Percentiles rank a stretch among this genome's conserved stretches.
These are phyloP conservation scores for Verticillium klebahnii DNA, from an alignment of 2,329 filamentous ascomycete species.

Conservation along the genomic window DNA sequence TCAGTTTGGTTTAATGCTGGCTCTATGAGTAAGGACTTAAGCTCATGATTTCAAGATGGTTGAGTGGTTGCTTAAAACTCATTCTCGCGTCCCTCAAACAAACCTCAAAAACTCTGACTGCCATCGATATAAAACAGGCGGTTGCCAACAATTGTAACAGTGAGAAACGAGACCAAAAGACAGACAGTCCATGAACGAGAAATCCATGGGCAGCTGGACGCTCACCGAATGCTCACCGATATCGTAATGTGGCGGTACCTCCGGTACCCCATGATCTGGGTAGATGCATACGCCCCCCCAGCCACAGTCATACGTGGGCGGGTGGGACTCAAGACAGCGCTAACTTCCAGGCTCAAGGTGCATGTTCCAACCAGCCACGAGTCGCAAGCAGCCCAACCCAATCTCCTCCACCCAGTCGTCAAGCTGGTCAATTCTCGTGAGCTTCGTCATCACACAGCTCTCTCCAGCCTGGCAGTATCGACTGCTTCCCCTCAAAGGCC, in stretches of 20 bases:
- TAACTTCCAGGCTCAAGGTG: not conserved
- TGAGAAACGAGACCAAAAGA: too few species aligned
- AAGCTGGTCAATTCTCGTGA: constrained; percentile 14
- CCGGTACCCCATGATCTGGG: not conserved
- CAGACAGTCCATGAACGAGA: too few species aligned
- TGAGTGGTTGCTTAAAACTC: too few species aligned
- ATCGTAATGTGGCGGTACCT: not conserved
- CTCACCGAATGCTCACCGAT: not conserved
- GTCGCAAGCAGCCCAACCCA: constrained; percentile 6
- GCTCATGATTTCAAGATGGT: too few species aligned
- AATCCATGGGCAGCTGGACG: too few species aligned
- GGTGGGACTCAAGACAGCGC: not conserved
- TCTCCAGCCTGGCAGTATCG: constrained; percentile 7
- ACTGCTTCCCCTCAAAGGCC: constrained; percentile 2
- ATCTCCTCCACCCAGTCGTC: constrained; percentile 4
- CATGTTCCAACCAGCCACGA: not conserved
- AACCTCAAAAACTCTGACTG: too few species aligned
- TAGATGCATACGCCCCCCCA: not conserved
- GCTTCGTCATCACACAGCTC: constrained; percentile 14
- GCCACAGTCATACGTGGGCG: not conserved
- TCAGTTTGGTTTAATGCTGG: too few species aligned
- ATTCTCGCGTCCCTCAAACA: too few species aligned
- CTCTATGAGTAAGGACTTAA: too few species aligned
- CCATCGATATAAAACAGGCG: too few species aligned
- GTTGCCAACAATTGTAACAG: too few species aligned